phyloP scores from a whole-genome alignment of 1,139 yeast genomes.

The Protomyces macrosporus region DNA sequence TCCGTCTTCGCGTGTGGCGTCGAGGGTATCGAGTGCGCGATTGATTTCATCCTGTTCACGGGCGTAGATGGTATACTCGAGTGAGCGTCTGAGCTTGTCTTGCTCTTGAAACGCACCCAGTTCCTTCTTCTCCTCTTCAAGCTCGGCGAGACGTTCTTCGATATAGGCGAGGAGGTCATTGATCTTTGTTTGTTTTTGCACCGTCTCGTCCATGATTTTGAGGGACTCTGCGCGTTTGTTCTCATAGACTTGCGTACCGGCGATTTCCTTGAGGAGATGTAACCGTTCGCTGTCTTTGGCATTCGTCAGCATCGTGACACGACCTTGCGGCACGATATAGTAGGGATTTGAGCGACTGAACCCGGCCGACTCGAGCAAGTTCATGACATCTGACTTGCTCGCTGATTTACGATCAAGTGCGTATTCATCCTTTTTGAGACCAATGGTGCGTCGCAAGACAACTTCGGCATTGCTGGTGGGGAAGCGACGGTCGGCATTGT shows the following conservation, averaged over 20 bases:
- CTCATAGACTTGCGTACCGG: constrained; percentile 93
- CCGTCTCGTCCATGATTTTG: constrained; percentile 72
- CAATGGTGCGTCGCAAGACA: constrained; percentile 77
- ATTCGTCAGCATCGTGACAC: constrained; percentile 68
- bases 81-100: constrained; percentile 63
- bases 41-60: constrained; percentile 64
- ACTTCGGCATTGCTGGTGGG: constrained; percentile 63
- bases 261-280: constrained; percentile 76
- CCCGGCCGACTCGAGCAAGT: constrained; percentile 84
- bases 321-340: constrained; percentile 95
- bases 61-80: constrained; percentile 72
- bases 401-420: constrained; percentile 60
- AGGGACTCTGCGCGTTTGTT: constrained; percentile 69
- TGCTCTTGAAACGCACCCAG: constrained; percentile 61
- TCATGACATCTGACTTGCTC: constrained; percentile 72
- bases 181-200: constrained; percentile 63
- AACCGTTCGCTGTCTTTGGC: constrained; percentile 82
- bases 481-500: constrained; percentile 70
- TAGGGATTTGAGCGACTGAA: constrained; percentile 87
- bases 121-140: constrained; percentile 76
- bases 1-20: constrained; percentile 52
- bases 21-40: constrained; percentile 57
- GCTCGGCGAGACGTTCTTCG: constrained; percentile 65
- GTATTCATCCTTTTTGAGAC: constrained; percentile 80
- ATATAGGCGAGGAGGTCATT: constrained; percentile 68